These are phyloP conservation scores for Rhododendron molle DNA, from an alignment of 148 eudicot species.

Conservation along the genomic window DNA sequence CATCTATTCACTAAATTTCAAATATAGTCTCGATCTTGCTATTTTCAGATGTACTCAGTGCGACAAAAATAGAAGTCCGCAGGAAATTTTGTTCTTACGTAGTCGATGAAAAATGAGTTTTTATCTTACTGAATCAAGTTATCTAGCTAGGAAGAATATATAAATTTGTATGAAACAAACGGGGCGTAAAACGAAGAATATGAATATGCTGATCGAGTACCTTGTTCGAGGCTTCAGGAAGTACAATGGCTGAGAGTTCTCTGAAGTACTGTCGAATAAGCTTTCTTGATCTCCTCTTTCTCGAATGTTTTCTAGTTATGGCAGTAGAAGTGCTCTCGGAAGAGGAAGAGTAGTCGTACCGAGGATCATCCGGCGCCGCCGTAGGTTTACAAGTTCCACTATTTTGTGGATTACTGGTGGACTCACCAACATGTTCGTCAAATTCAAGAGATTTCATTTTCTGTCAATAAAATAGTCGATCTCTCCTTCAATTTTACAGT, in stretches of 20 bases:
- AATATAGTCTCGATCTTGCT: no score
- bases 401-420: background rate
- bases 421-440: background rate
- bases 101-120: no score
- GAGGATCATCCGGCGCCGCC: background rate
- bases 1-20: no score
- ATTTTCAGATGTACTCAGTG: no score
- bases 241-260: background rate
- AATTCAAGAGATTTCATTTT: background rate
- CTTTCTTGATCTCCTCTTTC: background rate
- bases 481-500: background rate
- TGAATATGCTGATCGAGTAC: background rate
- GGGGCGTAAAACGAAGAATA: background rate
- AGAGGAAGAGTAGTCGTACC: background rate
- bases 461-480: background rate
- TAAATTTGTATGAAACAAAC: background rate
- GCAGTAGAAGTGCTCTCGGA: background rate
- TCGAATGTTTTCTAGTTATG: background rate
- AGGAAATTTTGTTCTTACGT: no score
- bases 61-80: no score
- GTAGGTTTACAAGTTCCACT: background rate
- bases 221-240: background rate
- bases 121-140: no score
- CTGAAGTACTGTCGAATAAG: background rate
- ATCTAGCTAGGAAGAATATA: background rate